Evolutionary conservation across 2,329 filamentous ascomycete genomes (phyloP).

Genomic region (Ophiostoma ips): DNA sequence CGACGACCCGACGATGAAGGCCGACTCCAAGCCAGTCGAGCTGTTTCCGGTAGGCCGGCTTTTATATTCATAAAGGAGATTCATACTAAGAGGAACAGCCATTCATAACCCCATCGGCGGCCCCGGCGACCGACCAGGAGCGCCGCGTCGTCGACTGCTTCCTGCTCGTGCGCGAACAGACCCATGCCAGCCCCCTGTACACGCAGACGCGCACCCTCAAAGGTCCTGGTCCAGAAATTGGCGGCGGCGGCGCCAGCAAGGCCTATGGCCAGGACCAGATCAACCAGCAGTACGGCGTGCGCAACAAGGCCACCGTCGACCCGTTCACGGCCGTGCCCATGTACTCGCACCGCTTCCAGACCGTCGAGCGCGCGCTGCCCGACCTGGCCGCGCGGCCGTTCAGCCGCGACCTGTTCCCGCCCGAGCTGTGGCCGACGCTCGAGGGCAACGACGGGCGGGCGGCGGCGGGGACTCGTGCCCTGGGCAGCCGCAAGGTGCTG

Average conservation of each 20-base stretch:
- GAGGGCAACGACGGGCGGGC: slow-evolving; percentile 31
- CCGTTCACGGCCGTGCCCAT: slow-evolving; percentile 45
- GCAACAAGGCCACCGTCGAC: slow-evolving; percentile 41
- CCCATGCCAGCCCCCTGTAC: slow-evolving; percentile 41
- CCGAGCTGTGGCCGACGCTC: slow-evolving; percentile 40
- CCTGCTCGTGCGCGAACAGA: slow-evolving; percentile 41
- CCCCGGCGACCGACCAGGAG: slow-evolving; percentile 30
- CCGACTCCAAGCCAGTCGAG: slow-evolving; percentile 42
- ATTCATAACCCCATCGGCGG: slow-evolving; percentile 34
- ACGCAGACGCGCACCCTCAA: slow-evolving; percentile 35
- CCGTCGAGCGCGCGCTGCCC: slow-evolving; percentile 37
- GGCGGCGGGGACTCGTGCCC: background rate
- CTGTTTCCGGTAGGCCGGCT: slow-evolving; percentile 45
- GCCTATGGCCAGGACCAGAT: slow-evolving; percentile 44
- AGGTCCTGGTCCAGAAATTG: slow-evolving; percentile 14
- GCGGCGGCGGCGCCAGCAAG: slow-evolving; percentile 19
- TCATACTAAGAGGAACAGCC: slow-evolving; percentile 23
- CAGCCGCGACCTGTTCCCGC: slow-evolving; percentile 36
- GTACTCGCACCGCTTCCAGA: slow-evolving; percentile 41
- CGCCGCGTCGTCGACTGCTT: slow-evolving; percentile 34
- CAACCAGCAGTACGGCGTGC: slow-evolving; percentile 41
- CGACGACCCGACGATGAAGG: slow-evolving; percentile 34
- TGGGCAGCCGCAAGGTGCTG: slow-evolving; percentile 19
- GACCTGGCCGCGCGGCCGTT: slow-evolving; percentile 38
- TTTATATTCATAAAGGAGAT: no score